Evolutionary conservation across 2,329 filamentous ascomycete species (phyloP).

Genomic region (Pseudopyricularia javanii): DNA sequence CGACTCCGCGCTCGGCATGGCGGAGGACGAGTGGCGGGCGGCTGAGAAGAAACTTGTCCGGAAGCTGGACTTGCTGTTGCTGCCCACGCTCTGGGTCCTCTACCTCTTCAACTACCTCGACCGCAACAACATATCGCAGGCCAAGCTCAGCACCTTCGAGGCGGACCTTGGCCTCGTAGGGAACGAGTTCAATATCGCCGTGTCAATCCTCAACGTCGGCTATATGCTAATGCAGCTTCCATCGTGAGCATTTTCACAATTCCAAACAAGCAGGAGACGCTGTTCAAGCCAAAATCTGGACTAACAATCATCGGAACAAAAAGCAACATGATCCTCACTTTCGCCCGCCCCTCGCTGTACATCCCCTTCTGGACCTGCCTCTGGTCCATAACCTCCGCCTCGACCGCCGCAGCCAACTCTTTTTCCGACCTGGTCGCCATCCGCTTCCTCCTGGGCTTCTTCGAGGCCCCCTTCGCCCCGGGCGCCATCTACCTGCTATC

Average conservation of each 20-base stretch:
- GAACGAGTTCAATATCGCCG: conserved; percentile 4
- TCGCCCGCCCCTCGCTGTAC: conserved; percentile 12
- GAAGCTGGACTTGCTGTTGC: conserved; percentile 6
- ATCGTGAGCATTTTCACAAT: background rate
- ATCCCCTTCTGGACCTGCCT: conserved; percentile 15
- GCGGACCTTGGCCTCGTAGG: conserved; percentile 3
- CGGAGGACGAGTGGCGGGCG: background rate
- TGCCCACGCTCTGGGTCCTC: conserved; percentile 2
- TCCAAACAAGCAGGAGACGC: background rate
- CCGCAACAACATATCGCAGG: conserved; percentile 1
- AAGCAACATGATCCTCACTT: conserved; percentile 17
- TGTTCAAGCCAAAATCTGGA: background rate
- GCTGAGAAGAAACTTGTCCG: conserved; percentile 3
- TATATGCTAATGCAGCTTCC: conserved; percentile 5
- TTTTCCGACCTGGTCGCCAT: conserved; percentile 20
- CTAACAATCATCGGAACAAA: background rate
- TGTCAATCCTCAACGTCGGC: conserved; percentile 4
- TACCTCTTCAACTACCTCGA: conserved; percentile 2
- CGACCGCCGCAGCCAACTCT: conserved; percentile 20
- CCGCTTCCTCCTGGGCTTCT: conserved; percentile 21
- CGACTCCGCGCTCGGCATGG: background rate
- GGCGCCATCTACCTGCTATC: conserved; percentile 27
- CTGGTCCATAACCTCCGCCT: conserved; percentile 18
- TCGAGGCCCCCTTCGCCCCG: conserved; percentile 21
- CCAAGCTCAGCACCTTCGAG: conserved; percentile 1